Evolutionary conservation across 441 rosid genomes (phyloP).

Genomic region (Gossypium schwendimanii): DNA sequence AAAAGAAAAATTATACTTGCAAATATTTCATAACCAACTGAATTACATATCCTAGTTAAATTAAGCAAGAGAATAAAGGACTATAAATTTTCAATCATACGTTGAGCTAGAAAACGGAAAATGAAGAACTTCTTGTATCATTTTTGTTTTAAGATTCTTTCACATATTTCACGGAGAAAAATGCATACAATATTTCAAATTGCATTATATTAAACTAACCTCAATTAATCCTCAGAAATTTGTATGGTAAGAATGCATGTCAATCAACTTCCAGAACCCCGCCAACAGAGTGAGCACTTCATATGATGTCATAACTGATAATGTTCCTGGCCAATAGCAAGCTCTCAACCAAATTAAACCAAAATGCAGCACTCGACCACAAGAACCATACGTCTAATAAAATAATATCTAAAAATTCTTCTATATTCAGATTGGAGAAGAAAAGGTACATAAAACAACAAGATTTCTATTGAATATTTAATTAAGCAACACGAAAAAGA

Average conservation of each 20-base stretch:
- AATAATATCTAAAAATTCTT: not conserved
- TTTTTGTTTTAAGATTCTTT: not conserved
- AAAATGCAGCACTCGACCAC: constrained; percentile 11
- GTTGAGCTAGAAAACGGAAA: not conserved
- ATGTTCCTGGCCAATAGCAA: constrained; percentile 6
- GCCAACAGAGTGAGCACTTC: constrained; percentile 21
- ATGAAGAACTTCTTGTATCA: not conserved
- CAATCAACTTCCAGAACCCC: constrained; percentile 19
- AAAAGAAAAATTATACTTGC: not conserved
- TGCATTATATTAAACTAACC: constrained; percentile 15
- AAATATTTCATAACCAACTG: not conserved
- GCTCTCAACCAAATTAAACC: constrained; percentile 11
- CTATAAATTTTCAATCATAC: not conserved
- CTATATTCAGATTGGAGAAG: not conserved
- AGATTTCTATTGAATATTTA: not conserved
- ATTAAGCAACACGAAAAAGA: not conserved
- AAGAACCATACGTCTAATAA: not conserved
- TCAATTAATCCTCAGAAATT: constrained; percentile 16
- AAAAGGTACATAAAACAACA: not conserved
- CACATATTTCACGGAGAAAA: not conserved
- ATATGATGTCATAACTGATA: constrained; percentile 17
- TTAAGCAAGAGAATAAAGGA: not conserved
- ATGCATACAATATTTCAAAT: not conserved
- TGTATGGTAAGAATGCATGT: constrained; percentile 15
- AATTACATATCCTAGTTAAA: too few species aligned